Evolutionary conservation across 1,284 basidiomycete species (phyloP), one percentile per base, ranked within the genome.

Genomic region (Ceratobasidium sp.): DNA sequence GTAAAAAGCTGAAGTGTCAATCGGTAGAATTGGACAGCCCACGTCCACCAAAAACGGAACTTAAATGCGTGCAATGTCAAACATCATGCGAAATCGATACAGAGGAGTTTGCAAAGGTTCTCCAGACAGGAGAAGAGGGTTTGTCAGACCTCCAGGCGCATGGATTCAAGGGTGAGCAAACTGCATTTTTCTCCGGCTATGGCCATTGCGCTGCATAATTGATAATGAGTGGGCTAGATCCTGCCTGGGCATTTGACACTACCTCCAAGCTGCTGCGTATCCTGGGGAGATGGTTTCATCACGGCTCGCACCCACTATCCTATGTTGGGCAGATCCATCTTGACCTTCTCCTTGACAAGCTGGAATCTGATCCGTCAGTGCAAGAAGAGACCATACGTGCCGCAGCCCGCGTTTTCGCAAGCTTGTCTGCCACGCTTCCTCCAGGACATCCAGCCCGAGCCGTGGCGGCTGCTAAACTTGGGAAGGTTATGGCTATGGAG

Each of bases 371-470:
- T 63, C 75, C 74, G 71, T 79, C 72, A 79, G 79, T 7, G 5
- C 27, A 79, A n/a, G 90, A 94, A 78, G 88, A 90, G 22, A 84
- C 87, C 0, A 87, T 93, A 73, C 84, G 87, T n/a, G 85, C 85
- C 3, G 87, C 91, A 0, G 86, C 86, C 8, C 86, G 86, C 62
- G 85, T 89, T 3, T 85, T 85, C n/a, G 84, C 86, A 0, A 95
- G 91, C 0, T 82, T 91, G n/a, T 82, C 82, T 17, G 81, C 80
- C 1, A 80, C 94, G 2, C 87, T 95, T 29, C 81, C 86, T 0
- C 81, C 85, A 17, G 93, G 93, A 2, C 96, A 98, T 81, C 96
- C 96, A 0, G 87, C 92, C 0, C 86, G 93, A 4, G 94, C 88
- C 0, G 83, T 97, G 45, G 89, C 92, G 3, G 83, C 92, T 5